These are phyloP conservation scores for Blastobotrys raffinosifermentans DNA, from an alignment of 1,139 yeast species.

Conservation along the genomic window DNA sequence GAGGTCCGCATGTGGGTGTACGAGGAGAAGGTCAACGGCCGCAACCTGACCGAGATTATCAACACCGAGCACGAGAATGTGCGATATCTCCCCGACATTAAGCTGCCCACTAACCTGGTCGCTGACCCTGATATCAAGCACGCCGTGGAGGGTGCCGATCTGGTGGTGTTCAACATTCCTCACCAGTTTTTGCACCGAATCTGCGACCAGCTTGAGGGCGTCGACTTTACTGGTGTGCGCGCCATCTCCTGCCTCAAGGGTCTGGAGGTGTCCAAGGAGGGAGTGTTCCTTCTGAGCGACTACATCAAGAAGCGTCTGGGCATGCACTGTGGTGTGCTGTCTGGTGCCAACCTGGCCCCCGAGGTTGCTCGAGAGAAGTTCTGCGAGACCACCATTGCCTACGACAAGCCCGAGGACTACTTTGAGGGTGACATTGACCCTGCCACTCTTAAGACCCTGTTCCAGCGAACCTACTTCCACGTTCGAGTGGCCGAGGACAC, in stretches of 20 bases:
- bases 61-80: slow-evolving; percentile 85
- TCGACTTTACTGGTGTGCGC: slow-evolving; percentile 60
- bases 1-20: slow-evolving; percentile 92
- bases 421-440: slow-evolving; percentile 76
- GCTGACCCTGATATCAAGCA: slow-evolving; percentile 80
- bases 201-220: slow-evolving; percentile 67
- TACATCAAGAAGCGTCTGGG: slow-evolving; percentile 71
- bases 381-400: slow-evolving; percentile 95
- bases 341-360: slow-evolving; percentile 93
- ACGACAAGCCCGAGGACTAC: slow-evolving; percentile 58
- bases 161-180: slow-evolving; percentile 84
- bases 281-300: slow-evolving; percentile 72
- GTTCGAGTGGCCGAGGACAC: slow-evolving; percentile 84
- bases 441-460: slow-evolving; percentile 58
- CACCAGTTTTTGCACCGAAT: slow-evolving; percentile 81
- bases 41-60: slow-evolving; percentile 75
- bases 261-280: slow-evolving; percentile 71
- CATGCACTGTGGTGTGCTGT: slow-evolving; percentile 85
- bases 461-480: slow-evolving; percentile 96
- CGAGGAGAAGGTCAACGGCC: slow-evolving; percentile 64
- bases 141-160: slow-evolving; percentile 71
- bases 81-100: slow-evolving; percentile 65
- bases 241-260: slow-evolving; percentile 95
- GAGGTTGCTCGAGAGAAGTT: slow-evolving; percentile 91
- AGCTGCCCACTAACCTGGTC: slow-evolving; percentile 68